Conservation (phyloP, 106 monocot species). For the Dendrobium huoshanense region DNA sequence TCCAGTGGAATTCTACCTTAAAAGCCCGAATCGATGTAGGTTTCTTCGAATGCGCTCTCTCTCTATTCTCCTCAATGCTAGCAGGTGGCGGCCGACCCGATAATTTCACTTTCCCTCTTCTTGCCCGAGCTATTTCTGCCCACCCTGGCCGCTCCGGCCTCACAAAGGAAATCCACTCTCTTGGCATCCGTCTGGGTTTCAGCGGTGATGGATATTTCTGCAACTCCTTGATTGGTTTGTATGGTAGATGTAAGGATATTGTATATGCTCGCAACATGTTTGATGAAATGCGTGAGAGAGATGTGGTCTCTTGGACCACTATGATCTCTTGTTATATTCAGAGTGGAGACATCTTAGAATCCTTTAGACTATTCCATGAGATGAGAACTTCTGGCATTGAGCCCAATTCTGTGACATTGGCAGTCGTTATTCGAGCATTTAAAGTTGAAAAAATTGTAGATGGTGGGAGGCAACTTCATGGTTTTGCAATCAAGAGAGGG, state of each 20-base stretch:
- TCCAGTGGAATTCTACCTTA: constrained; percentile 28
- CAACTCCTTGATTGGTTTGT: constrained; percentile 32
- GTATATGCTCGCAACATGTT: constrained; percentile 27
- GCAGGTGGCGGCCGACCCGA: constrained; percentile 18
- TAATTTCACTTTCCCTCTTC: constrained; percentile 37
- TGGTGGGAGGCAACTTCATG: constrained; percentile 21
- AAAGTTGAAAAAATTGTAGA: background rate
- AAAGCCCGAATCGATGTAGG: constrained; percentile 23
- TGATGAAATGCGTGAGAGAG: constrained; percentile 48
- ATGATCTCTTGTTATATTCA: constrained; percentile 29
- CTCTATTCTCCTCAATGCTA: constrained; percentile 30
- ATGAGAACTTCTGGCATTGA: constrained; percentile 24
- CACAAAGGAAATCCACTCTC: constrained; percentile 29
- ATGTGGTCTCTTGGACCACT: constrained; percentile 61
- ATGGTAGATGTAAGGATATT: constrained; percentile 4
- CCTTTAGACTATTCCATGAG: constrained; percentile 15
- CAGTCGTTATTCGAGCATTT: constrained; percentile 23
- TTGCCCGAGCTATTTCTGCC: constrained; percentile 25
- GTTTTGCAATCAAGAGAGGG: constrained; percentile 42
- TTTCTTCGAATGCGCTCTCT: constrained; percentile 20
- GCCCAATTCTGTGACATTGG: constrained; percentile 35
- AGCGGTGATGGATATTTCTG: constrained; percentile 32
- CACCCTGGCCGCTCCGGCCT: constrained; percentile 2
- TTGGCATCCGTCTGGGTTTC: constrained; percentile 29
- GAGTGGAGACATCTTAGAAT: constrained; percentile 7